phyloP scores from a whole-genome alignment of 345 rosid species.

The Passiflora organensis region DNA sequence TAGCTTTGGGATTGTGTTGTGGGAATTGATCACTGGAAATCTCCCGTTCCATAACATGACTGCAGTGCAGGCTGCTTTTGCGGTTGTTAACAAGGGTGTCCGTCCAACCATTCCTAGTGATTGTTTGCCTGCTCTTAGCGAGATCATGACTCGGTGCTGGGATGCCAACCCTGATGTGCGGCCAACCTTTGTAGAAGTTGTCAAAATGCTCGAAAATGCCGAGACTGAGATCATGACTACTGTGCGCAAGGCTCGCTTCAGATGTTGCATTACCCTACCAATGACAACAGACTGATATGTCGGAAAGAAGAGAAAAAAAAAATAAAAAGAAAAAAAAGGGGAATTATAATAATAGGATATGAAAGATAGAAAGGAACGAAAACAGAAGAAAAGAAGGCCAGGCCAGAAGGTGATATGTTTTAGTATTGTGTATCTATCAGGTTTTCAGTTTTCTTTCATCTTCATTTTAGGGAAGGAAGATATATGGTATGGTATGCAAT shows the following conservation, averaged over 20 bases:
- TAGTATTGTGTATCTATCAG: too few relatives aligned
- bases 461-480: too few relatives aligned
- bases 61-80: conserved; percentile 34
- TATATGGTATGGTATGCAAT: too few relatives aligned
- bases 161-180: conserved; percentile 27
- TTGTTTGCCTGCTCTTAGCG: conserved; percentile 22
- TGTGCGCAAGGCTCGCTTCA: conserved; percentile 30
- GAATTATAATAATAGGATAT: too few relatives aligned
- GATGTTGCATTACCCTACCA: conserved; percentile 27
- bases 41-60: conserved; percentile 33
- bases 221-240: conserved; percentile 25
- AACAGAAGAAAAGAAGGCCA: too few relatives aligned
- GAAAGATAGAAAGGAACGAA: too few relatives aligned
- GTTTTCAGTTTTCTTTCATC: too few relatives aligned
- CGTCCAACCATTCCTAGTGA: conserved; percentile 25
- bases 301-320: too few relatives aligned
- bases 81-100: conserved; percentile 28
- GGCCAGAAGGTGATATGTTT: too few relatives aligned
- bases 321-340: too few relatives aligned
- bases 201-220: conserved; percentile 25
- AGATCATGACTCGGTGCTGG: conserved; percentile 31
- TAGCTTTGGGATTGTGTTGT: conserved; percentile 30
- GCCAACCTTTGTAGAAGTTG: conserved; percentile 20
- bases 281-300: conserved; percentile 24
- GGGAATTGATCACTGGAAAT: conserved; percentile 28